Conservation (phyloP, 179 eudicot genomes). For the Drosera spatulata region DNA sequence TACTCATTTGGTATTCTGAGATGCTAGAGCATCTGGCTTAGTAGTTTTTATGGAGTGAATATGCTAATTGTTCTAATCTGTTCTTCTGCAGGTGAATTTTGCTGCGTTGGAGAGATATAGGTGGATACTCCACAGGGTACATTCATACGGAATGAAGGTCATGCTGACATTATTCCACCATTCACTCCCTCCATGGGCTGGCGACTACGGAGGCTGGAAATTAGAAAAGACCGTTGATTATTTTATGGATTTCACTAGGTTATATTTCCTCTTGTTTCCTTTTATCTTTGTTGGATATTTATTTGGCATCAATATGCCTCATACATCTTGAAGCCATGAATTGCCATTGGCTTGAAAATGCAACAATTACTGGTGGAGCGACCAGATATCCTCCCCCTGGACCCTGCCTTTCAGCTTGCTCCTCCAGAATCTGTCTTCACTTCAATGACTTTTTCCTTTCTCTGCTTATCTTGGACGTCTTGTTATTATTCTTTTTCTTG, state of each 20-base stretch:
- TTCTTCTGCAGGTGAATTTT: constrained; percentile 58
- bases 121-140: constrained; percentile 83
- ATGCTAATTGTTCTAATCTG: constrained; percentile 8
- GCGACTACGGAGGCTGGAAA: constrained; percentile 98
- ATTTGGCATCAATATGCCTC: background rate
- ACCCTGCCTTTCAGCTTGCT: no score
- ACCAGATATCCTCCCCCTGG: no score
- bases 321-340: background rate
- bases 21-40: background rate
- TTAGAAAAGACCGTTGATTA: constrained; percentile 89
- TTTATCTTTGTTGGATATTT: background rate
- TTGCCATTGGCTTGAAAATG: background rate
- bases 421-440: no score
- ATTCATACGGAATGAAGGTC: constrained; percentile 90
- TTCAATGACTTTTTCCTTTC: background rate
- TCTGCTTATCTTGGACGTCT: background rate
- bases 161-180: constrained; percentile 96
- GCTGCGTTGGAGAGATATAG: constrained; percentile 92
- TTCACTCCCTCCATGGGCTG: constrained; percentile 98
- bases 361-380: no score
- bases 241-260: constrained; percentile 93
- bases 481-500: background rate
- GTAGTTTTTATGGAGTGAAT: background rate
- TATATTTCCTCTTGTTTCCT: constrained; percentile 5
- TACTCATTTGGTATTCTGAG: background rate